Base-by-base conservation (phyloP, 2,329 filamentous ascomycete genomes). In the Talaromyces piceae region DNA sequence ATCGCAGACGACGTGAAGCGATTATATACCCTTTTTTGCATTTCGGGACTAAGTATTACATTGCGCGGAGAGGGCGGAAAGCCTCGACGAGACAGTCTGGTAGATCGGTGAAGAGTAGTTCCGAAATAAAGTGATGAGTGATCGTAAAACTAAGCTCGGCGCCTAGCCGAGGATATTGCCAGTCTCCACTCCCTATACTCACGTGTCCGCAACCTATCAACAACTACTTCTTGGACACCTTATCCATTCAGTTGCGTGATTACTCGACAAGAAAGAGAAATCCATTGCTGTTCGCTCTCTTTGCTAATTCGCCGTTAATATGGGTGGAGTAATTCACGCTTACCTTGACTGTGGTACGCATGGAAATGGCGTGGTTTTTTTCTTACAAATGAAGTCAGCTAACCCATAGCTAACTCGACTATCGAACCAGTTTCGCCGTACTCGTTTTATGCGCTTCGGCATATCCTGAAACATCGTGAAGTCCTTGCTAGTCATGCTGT, bases 261-360 rank as follows among this genome's bases (percentile, higher is more conserved):
- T n/a, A n/a, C n/a, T n/a, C n/a, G n/a, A n/a, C 16, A 18, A 20
- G 2, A 37, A 4, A 37, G 11, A 4, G 5, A 31, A n/a, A 4
- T 31, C 3, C 9, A 4, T 11, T 31, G 6, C 28, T 12, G 9
- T 33, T 20, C 33, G 20, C 16, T 20, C 13, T 7, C 16, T 37
- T 20, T 8, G 7, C 7, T 37, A 9, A 20, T 18, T 7, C 7
- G 4, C 16, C 4, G 1, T 4, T 8, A 4, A 18, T 18, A 85
- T 86, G 82, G 73, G 73, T 18, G 76, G 77, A 49, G 77, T 77
- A 51, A 86, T 88, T 57, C 81, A 84, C 55, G 78, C 76, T 53
- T 87, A 86, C 61, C 56, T 87, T 50, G 84, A 88, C 67, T 77
- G 83, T 61, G 79, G 84, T 86, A 68, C 54, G 74, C 59, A 13